Conservation (phyloP, 768 basidiomycete genomes). For the Gymnopilus junonius region DNA sequence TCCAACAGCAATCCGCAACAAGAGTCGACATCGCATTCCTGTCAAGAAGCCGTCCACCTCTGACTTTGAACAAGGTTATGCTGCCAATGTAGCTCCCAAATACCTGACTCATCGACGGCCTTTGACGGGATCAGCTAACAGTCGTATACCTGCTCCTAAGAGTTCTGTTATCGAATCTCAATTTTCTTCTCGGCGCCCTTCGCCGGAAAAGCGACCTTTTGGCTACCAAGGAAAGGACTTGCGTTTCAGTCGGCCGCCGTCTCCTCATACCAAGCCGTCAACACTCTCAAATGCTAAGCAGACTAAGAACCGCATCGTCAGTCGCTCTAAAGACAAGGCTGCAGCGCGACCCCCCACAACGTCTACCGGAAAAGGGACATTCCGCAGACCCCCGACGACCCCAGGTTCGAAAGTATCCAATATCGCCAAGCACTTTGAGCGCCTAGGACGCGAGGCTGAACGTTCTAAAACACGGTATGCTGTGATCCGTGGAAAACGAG, state of each 20-base stretch:
- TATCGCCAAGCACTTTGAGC: conserved; percentile 90
- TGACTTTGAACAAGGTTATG: conserved; percentile 91
- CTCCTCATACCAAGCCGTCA: conserved; percentile 42
- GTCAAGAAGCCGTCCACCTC: conserved; percentile 67
- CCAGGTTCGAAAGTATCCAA: conserved; percentile 79
- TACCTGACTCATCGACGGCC: conserved; percentile 65
- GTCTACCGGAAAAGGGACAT: conserved; percentile 50
- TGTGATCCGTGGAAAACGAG: conserved; percentile 84
- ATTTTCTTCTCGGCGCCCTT: conserved; percentile 64
- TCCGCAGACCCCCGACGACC: conserved; percentile 54
- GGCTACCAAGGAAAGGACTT: conserved; percentile 44
- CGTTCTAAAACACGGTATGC: conserved; percentile 78
- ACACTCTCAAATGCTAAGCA: conserved; percentile 35
- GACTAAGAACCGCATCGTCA: conserved; percentile 40
- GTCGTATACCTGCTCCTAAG: conserved; percentile 60
- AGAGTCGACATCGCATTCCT: conserved; percentile 53
- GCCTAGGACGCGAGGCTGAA: conserved; percentile 75
- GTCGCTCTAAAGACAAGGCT: conserved; percentile 45
- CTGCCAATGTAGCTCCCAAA: conserved; percentile 86
- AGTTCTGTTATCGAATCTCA: conserved; percentile 57
- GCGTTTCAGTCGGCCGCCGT: conserved; percentile 49
- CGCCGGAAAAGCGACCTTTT: conserved; percentile 70
- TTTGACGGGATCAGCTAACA: conserved; percentile 36
- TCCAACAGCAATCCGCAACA: conserved; percentile 48
- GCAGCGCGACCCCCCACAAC: conserved; percentile 48